Base-by-base conservation (phyloP, 768 basidiomycete species). In the Mrakia gelida region DNA sequence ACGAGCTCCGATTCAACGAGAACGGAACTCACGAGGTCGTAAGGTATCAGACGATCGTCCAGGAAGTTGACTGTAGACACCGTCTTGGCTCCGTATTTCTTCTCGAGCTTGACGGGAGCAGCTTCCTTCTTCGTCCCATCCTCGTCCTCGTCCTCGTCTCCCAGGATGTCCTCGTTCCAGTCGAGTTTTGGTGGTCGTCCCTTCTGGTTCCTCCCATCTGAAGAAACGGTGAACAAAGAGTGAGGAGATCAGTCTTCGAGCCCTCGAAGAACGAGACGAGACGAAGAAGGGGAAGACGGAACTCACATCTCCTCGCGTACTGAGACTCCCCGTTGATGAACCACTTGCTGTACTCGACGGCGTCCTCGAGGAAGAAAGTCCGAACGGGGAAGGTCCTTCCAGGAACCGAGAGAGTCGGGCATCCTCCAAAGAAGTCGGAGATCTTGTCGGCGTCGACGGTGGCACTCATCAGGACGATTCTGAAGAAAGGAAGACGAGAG, bases 301-400 rank as follows among this genome's bases (percentile, higher is more conserved):
- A 80, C 78, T n/a, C 61, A 80, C 81, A 62, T 61, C 83, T 79
- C 16, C 84, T 67, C 23, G 84, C 83, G 84, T 93, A 97, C 13
- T 90, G 92, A 0, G 95, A 97, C 73, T 85, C 88, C 81, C 93
- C 92, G 3, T 89, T 85, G 79, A 97, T 89, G 28, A 88, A 86
- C 93, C 93, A 97, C 21, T 87, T 86, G 8, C 81, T 13, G 77
- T 74, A 68, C 80, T 79, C 74, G 70, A 79, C 67, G 0, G 93
- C 94, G 84, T 98, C 96, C 84, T 99, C 96, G 26, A 98, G 86
- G 83, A 89, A 98, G 63, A 88, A 87, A 28, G 91, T 87, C 73
- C 92, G 90, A 8, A 98, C 96, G 45, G 96, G 96, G 85, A 93
- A 98, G 1, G 95, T 98, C 26, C 96, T 89, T 4, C 96, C 97